Evolutionary conservation across 345 rosid species (phyloP).

Genomic region (Populus alba): DNA sequence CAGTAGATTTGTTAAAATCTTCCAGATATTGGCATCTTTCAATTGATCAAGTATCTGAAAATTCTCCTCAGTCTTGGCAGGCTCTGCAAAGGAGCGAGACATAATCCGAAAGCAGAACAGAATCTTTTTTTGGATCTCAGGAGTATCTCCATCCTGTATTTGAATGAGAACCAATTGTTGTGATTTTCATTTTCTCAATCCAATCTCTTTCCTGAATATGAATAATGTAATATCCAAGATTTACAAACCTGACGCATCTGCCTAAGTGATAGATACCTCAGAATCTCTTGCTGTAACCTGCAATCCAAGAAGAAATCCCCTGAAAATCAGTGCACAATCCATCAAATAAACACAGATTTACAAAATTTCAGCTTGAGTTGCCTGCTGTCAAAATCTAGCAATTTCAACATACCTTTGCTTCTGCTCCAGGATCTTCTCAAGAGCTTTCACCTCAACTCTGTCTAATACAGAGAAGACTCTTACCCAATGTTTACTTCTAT

Average conservation of each 20-base stretch:
- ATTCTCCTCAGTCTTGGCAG: constrained; percentile 75
- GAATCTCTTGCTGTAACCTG: constrained; percentile 99
- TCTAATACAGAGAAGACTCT: constrained; percentile 74
- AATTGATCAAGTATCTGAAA: constrained; percentile 88
- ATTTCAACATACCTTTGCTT: constrained; percentile 67
- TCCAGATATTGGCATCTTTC: constrained; percentile 93
- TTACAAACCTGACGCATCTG: constrained; percentile 74
- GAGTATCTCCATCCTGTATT: constrained; percentile 72
- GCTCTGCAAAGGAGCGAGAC: constrained; percentile 91
- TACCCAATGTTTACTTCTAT: constrained; percentile 71
- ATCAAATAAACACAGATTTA: constrained; percentile 24
- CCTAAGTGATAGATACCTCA: constrained; percentile 73
- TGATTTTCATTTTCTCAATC: constrained; percentile 3
- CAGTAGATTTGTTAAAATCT: constrained; percentile 60
- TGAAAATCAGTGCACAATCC: constrained; percentile 35
- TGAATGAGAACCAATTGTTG: constrained; percentile 24
- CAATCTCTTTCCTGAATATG: constrained; percentile 4
- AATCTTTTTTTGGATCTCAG: constrained; percentile 80
- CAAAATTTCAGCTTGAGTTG: constrained; percentile 18
- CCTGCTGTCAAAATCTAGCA: constrained; percentile 22
- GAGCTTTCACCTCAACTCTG: constrained; percentile 81
- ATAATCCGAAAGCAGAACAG: constrained; percentile 72
- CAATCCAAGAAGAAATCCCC: constrained; percentile 43
- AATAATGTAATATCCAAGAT: constrained; percentile 14
- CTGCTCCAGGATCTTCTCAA: constrained; percentile 89